Conservation (phyloP, 2,329 filamentous ascomycete genomes). For the Davidsoniella virescens region DNA sequence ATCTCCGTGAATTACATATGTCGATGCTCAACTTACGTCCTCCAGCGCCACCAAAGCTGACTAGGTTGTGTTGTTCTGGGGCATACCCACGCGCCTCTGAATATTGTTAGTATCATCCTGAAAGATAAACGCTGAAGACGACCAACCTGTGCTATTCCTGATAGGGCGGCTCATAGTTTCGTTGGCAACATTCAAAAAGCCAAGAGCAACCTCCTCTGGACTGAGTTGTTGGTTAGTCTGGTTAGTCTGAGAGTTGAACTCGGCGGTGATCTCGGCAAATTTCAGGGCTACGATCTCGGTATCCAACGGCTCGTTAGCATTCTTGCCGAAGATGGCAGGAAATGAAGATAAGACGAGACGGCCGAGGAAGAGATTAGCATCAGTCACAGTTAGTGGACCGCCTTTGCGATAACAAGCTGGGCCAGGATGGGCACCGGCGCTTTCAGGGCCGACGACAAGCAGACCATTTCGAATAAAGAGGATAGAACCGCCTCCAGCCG, state of each 20-base stretch:
- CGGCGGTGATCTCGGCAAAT: slow-evolving; percentile 25
- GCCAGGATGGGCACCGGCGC: slow-evolving; percentile 54
- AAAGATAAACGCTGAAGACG: slow-evolving; percentile 55
- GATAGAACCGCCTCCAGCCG: slow-evolving; percentile 32
- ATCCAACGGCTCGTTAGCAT: slow-evolving; percentile 40
- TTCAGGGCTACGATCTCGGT: slow-evolving; percentile 23
- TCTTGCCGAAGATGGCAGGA: slow-evolving; percentile 54
- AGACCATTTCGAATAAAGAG: slow-evolving; percentile 55
- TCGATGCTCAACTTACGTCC: background rate
- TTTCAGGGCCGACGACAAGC: slow-evolving; percentile 55
- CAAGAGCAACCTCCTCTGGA: slow-evolving; percentile 37
- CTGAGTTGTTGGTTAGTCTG: slow-evolving; percentile 20
- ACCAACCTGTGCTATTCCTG: slow-evolving; percentile 41
- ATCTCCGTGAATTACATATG: background rate
- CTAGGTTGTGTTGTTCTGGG: slow-evolving; percentile 21
- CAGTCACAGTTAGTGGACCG: slow-evolving; percentile 54
- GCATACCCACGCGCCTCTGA: slow-evolving; percentile 23
- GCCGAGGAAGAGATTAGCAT: slow-evolving; percentile 54
- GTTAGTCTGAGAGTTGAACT: slow-evolving; percentile 21
- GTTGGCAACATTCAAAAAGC: slow-evolving; percentile 60
- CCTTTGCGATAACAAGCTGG: slow-evolving; percentile 57
- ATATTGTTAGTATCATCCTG: slow-evolving; percentile 50
- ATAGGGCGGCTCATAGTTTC: slow-evolving; percentile 65
- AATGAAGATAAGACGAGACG: slow-evolving; percentile 45
- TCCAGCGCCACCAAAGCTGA: slow-evolving; percentile 20